phyloP scores from a whole-genome alignment of 2,329 filamentous ascomycete species.

The Lithohypha guttulata region DNA sequence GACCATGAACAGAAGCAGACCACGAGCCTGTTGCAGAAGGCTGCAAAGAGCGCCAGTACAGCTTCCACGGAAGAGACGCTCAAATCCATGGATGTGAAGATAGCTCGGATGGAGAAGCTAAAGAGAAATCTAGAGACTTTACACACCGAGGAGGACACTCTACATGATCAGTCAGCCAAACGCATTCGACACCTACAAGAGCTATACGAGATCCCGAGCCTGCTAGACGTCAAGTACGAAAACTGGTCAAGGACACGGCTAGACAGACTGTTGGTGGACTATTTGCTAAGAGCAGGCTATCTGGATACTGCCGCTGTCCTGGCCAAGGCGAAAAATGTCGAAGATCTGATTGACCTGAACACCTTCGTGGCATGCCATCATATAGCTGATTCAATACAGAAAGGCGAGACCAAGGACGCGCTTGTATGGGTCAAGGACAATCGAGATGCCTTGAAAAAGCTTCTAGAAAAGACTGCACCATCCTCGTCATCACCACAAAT shows the following conservation, averaged over 20 bases:
- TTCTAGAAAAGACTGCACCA: constrained; percentile 31
- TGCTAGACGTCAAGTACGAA: constrained; percentile 91
- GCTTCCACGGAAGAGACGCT: constrained; percentile 61
- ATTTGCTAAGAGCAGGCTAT: constrained; percentile 76
- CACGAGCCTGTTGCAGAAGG: constrained; percentile 39
- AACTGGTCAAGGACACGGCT: constrained; percentile 73
- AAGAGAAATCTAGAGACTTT: constrained; percentile 75
- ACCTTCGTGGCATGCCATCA: constrained; percentile 74
- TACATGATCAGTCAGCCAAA: constrained; percentile 65
- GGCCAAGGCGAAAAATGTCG: constrained; percentile 63
- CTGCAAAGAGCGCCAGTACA: constrained; percentile 48
- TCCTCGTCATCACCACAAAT: constrained; percentile 9
- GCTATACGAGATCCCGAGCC: constrained; percentile 64
- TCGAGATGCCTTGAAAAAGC: constrained; percentile 81
- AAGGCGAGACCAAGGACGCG: constrained; percentile 64
- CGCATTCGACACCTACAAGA: constrained; percentile 72
- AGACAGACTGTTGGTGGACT: constrained; percentile 82
- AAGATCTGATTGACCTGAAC: constrained; percentile 74
- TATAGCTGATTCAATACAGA: constrained; percentile 62
- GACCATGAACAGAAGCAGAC: constrained; percentile 39
- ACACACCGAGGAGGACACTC: constrained; percentile 65
- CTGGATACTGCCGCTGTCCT: constrained; percentile 64
- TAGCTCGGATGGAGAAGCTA: constrained; percentile 70
- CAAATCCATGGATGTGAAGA: constrained; percentile 70
- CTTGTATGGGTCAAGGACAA: constrained; percentile 88